Conservation (phyloP, 345 rosid genomes). For the Populus ilicifolia region DNA sequence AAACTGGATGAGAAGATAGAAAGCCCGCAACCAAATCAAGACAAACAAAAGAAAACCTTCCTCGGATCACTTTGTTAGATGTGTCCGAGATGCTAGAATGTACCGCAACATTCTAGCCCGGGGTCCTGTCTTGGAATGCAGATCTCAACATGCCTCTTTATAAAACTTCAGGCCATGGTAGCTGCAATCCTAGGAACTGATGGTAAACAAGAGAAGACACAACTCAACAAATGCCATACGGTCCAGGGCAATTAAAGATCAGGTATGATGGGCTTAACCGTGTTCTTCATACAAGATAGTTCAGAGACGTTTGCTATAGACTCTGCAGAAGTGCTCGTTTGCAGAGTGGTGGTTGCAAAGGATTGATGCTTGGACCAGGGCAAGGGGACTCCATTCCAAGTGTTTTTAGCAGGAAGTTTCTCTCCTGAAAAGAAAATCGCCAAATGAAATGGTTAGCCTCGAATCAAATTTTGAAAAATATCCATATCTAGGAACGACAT, state of each 20-base stretch:
- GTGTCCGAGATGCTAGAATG: slow-evolving; percentile 67
- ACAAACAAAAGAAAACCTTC: slow-evolving; percentile 31
- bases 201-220: slow-evolving; percentile 21
- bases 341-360: slow-evolving; percentile 82
- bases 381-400: slow-evolving; percentile 85
- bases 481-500: not conserved
- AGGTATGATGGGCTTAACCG: slow-evolving; percentile 20
- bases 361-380: slow-evolving; percentile 50
- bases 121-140: slow-evolving; percentile 46
- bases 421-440: slow-evolving; percentile 58
- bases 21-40: slow-evolving; percentile 33
- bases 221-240: slow-evolving; percentile 20
- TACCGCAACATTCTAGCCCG: slow-evolving; percentile 58
- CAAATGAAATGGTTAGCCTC: slow-evolving; percentile 23
- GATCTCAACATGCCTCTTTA: slow-evolving; percentile 56
- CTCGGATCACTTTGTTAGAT: slow-evolving; percentile 42
- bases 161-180: slow-evolving; percentile 75
- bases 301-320: slow-evolving; percentile 45
- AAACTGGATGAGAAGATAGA: slow-evolving; percentile 39
- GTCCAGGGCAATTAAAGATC: slow-evolving; percentile 24
- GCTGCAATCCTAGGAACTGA: slow-evolving; percentile 57
- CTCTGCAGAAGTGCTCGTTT: slow-evolving; percentile 93
- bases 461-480: slow-evolving; percentile 9
- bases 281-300: slow-evolving; percentile 26
- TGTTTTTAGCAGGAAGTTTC: slow-evolving; percentile 82